A percentile compares a stretch with the other conserved stretches of the same genome.
These are phyloP conservation scores for Saccharum spontaneum DNA, from an alignment of 176 grass and related monocot species.

Conservation along the genomic window DNA sequence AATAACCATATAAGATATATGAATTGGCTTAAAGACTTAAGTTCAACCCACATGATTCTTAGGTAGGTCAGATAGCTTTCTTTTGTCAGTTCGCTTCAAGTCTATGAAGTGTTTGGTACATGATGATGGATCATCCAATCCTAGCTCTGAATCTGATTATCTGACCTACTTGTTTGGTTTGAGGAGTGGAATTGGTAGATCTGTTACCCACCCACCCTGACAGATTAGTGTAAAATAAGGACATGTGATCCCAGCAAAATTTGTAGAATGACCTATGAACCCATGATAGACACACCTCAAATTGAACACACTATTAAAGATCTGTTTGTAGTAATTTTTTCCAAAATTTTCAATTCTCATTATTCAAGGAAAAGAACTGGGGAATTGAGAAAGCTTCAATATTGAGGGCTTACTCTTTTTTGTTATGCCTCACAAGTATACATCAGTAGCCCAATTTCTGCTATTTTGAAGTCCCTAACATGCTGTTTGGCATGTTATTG, in stretches of 20 bases:
- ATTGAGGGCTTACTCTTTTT: background rate
- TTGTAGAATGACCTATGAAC: background rate
- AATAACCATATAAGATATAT: background rate
- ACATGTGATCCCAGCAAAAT: background rate
- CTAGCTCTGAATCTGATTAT: background rate
- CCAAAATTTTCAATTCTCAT: background rate
- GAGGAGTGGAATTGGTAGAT: background rate
- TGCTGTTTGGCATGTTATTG: slow-evolving; percentile 26
- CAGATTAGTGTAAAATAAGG: background rate
- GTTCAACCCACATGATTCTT: slow-evolving; percentile 17
- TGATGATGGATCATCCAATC: background rate
- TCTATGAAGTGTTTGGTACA: background rate
- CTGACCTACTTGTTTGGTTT: background rate
- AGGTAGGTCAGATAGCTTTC: background rate
- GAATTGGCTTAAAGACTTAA: background rate
- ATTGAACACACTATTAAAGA: background rate
- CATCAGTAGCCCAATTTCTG: background rate
- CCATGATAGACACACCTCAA: background rate
- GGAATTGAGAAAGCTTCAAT: slow-evolving; percentile 12
- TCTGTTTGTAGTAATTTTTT: background rate
- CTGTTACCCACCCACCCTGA: background rate
- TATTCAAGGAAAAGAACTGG: background rate
- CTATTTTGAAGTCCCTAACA: slow-evolving; percentile 7
- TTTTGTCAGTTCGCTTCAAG: slow-evolving; percentile 11
- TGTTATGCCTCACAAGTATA: slow-evolving; percentile 17